Evolutionary conservation across 176 grass and related monocot species (phyloP), one percentile per base, ranked within the genome.

Genomic region (Phoenix dactylifera): DNA sequence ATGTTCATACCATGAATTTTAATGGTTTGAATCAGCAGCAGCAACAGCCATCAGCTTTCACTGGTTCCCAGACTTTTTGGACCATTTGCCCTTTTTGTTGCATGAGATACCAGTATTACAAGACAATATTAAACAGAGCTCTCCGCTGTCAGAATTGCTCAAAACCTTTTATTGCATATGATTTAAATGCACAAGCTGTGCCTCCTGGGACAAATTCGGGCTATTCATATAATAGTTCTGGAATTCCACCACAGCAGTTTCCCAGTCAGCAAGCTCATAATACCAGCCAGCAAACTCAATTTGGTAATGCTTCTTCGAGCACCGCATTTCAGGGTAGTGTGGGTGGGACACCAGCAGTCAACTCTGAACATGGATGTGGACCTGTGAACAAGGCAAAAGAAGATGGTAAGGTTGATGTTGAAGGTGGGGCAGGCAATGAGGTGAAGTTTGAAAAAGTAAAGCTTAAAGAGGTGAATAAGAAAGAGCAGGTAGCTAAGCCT

Each of bases 71-170:
- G 63, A 70, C 78, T 50, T 97, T 91, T 72, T 97, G 93, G 93
- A 97, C 87, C 10, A 23, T 62, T 63, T 97, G 93, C 50, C 26
- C 84, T 58, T 7, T 67, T 55, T 97, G 93, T 75, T 22, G 50
- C 15, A 83, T 82, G 24, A 72, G 52, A 74, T 87, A 80, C 51
- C 73, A 88, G 63, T 88, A 88, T 56, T 80, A 83, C 57, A 67
- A 15, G 51, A 70, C 29, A 54, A 70, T 82, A 64, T 20, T 83
- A 61, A 82, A 83, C 51, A 75, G 39, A 50, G 49, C 54, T n/a
- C 62, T 83, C 61, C 23, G 55, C 20, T 97, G 92, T 69, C 15
- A 75, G 66, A 68, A 63, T 51, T 97, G 93, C 60, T 22, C 24
- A 49, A 77, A 19, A 19, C 58, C 70, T 69, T 97, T 91, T 70